Percentiles rank a stretch among this genome's conserved stretches.
These are phyloP conservation scores for Globisporangium rhizosaccharum DNA, from an alignment of 352 stramenopile genomes.

Conservation along the genomic window DNA sequence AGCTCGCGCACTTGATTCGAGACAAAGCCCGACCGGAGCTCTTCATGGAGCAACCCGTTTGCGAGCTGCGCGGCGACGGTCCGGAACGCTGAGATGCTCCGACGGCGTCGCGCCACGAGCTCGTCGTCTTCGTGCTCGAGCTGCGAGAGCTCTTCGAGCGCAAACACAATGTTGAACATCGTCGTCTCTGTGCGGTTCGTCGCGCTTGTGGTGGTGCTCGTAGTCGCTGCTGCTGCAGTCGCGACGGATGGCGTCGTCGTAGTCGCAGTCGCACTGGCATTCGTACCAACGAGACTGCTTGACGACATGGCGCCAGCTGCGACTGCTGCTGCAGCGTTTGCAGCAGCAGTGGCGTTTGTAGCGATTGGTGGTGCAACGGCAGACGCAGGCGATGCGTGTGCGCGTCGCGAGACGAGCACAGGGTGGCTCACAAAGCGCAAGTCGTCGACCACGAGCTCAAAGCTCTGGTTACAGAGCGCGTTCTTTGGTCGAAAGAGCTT, in stretches of 20 bases:
- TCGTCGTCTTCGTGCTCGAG: constrained; percentile 27
- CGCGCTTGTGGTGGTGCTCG: constrained; percentile 11
- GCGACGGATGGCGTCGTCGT: background rate
- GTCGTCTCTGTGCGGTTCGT: constrained; percentile 52
- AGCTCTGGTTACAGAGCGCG: constrained; percentile 80
- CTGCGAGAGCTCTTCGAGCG: constrained; percentile 46
- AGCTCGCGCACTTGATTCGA: constrained; percentile 71
- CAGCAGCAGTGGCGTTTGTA: background rate
- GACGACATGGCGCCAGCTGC: background rate
- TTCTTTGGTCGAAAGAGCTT: constrained; percentile 89
- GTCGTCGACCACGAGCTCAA: constrained; percentile 85
- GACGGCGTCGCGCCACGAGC: constrained; percentile 25
- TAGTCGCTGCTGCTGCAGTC: background rate
- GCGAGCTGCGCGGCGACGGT: constrained; percentile 68
- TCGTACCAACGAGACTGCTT: background rate
- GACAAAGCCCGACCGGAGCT: constrained; percentile 75
- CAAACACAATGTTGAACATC: constrained; percentile 89
- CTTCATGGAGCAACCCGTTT: constrained; percentile 79
- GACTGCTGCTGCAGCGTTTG: background rate
- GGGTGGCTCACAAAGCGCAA: constrained; percentile 84
- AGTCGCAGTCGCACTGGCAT: no score
- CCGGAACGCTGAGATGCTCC: constrained; percentile 48
- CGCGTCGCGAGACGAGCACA: constrained; percentile 56
- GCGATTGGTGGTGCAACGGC: background rate
- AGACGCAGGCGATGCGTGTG: constrained; percentile 6